Evolutionary conservation across 2,329 filamentous ascomycete species (phyloP).

Genomic region (Alternaria triticimaculans): DNA sequence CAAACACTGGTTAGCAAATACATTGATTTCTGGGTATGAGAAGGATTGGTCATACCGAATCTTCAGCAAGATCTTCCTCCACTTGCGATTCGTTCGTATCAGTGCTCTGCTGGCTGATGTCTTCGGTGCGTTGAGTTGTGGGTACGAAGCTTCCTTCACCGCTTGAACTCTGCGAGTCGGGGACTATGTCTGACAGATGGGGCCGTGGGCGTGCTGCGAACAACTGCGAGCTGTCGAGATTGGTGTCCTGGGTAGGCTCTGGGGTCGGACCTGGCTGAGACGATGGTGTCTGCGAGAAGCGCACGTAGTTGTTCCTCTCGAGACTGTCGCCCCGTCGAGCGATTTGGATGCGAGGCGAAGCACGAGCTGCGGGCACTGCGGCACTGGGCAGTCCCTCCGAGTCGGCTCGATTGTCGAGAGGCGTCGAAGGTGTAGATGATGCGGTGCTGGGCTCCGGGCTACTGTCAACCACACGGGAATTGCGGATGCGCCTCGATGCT

Average conservation of each 20-base stretch:
- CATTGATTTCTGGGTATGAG: neutral
- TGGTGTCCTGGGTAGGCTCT: slow-evolving; percentile 5
- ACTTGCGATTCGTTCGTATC: slow-evolving; percentile 5
- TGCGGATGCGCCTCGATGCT: slow-evolving; percentile 4
- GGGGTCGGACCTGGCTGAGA: neutral
- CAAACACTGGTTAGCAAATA: slow-evolving; percentile 10
- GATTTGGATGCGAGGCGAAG: slow-evolving; percentile 26
- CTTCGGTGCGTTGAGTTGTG: slow-evolving; percentile 27
- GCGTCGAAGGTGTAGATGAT: neutral
- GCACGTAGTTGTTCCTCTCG: slow-evolving; percentile 29
- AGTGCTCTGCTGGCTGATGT: slow-evolving; percentile 10
- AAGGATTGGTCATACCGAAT: slow-evolving; percentile 13
- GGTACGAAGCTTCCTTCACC: slow-evolving; percentile 32
- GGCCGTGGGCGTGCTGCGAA: slow-evolving; percentile 10
- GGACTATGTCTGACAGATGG: slow-evolving; percentile 28
- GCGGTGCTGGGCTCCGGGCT: slow-evolving; percentile 14
- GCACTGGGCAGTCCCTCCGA: neutral
- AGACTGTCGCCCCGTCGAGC: slow-evolving; percentile 19
- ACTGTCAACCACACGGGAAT: slow-evolving; percentile 23
- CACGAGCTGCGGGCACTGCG: neutral
- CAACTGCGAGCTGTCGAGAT: slow-evolving; percentile 29
- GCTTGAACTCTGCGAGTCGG: slow-evolving; percentile 36
- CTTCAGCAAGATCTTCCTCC: slow-evolving; percentile 9
- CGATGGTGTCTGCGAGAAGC: slow-evolving; percentile 26
- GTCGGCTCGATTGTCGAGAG: neutral